These are phyloP conservation scores for Saccharomycopsis oosterbeekiorum DNA, from an alignment of 805 yeast genomes.

Conservation along the genomic window DNA sequence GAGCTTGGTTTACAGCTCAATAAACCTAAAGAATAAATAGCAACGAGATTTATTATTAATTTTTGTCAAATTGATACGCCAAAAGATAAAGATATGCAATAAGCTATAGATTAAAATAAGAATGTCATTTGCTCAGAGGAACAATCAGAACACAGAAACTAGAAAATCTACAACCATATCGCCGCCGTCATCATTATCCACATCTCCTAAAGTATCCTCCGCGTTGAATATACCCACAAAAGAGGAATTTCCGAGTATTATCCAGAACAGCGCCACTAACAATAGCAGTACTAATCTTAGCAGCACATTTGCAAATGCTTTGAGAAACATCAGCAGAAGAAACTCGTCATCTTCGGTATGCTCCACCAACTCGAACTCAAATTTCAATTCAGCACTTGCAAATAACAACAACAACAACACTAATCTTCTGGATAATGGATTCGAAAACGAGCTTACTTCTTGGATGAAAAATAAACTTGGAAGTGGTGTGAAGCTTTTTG, in stretches of 20 bases:
- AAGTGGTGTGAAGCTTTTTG: not conserved
- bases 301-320: not conserved
- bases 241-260: not conserved
- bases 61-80: not conserved
- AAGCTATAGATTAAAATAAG: not conserved
- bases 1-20: too few species aligned
- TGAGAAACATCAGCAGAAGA: not conserved
- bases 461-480: not conserved
- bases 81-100: conserved; percentile 12
- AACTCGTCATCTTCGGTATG: not conserved
- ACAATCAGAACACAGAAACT: not conserved
- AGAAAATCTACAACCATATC: not conserved
- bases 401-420: not conserved
- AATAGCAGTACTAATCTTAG: not conserved
- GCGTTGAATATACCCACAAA: conserved; percentile 6
- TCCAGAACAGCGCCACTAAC: not conserved
- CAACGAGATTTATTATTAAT: too few species aligned
- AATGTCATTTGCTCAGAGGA: not conserved
- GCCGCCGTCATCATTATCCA: not conserved
- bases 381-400: not conserved
- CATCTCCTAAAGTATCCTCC: not conserved
- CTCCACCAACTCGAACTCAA: not conserved
- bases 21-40: too few species aligned
- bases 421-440: not conserved
- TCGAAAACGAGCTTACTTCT: not conserved